Base-by-base conservation (phyloP, 2,329 filamentous ascomycete genomes). In the Aspergillus tubingensis region DNA sequence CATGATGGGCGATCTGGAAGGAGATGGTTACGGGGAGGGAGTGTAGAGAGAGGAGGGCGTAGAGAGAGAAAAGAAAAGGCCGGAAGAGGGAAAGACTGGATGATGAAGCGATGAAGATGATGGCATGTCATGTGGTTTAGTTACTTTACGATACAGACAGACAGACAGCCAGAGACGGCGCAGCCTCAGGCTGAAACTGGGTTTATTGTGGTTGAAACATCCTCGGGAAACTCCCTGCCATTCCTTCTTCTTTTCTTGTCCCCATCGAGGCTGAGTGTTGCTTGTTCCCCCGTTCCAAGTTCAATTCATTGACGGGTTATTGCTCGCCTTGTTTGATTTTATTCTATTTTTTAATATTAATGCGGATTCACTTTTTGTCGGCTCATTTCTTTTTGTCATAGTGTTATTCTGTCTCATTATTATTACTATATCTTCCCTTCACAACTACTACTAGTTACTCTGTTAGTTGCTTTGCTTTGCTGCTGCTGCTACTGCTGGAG, bases 1-100 rank as follows among this genome's bases (percentile, higher is more conserved):
- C 90, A 96, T 95, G 23, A 66, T 76, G 67, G 43, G 52, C 32
- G 41, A 57, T 43, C 19, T 49, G 60, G 58, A n/a, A 25, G 25
- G 49, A 19, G 51, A 55, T 36, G 64, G 59, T 30, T 30, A 64
- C 58, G 62, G 60, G 57, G 59, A 63, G 58, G 56, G 62, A 61
- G 48, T 21, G 38, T 10, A 50, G 50, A 36, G 41, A 51, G 47
- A 57, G 44, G 30, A 36, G 32, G 32, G 3, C 32, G 32, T 36
- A 21, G n/a, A 48, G 21, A 11, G 15, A 17, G 7, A 17, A 43
- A 4, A 30, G 13, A n/a, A 44, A 44, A 51, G 47, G 21, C 32
- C 32, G 32, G 49, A 41, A 30, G 52, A 36, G 51, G 52, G 52
- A 23, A 23, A 53, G 17, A 36, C 32, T 36, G 32, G 32, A 36